These are phyloP conservation scores for Penicillium pancosmium DNA, from an alignment of 495 filamentous ascomycete genomes.

Conservation along the genomic window DNA sequence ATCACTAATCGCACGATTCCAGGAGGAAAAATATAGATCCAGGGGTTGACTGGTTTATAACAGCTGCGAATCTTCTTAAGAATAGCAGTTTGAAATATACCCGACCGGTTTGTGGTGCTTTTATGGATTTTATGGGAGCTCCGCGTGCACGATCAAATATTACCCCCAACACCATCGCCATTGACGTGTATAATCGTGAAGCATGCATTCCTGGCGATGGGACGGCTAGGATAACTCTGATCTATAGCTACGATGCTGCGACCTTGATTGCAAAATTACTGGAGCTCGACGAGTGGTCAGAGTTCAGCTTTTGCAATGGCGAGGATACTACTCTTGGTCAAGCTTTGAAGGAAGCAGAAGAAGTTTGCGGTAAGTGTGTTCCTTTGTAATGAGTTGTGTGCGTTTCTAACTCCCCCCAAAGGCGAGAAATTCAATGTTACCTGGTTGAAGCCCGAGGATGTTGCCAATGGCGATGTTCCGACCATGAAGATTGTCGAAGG, in stretches of 20 bases:
- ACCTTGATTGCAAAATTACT: constrained; percentile 12
- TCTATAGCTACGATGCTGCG: constrained; percentile 15
- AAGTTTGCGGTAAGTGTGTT: constrained; percentile 7
- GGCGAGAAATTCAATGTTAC: constrained; percentile 12
- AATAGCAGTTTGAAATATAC: constrained; percentile 11
- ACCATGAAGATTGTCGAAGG: constrained; percentile 5
- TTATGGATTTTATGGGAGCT: constrained; percentile 15
- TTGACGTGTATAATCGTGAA: constrained; percentile 11
- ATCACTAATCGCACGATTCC: neutral
- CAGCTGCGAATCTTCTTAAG: constrained; percentile 10
- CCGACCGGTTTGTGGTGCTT: constrained; percentile 13
- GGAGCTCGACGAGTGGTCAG: constrained; percentile 15
- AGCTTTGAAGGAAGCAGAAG: constrained; percentile 9
- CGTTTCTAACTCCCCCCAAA: constrained; percentile 1
- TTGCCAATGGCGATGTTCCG: constrained; percentile 9
- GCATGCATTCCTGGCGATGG: constrained; percentile 15
- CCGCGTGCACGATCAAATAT: constrained; percentile 9
- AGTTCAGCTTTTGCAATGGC: constrained; percentile 14
- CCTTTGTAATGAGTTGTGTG: neutral
- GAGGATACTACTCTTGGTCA: constrained; percentile 13
- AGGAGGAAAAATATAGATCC: constrained; percentile 12
- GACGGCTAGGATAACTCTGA: constrained; percentile 8
- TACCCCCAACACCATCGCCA: constrained; percentile 7
- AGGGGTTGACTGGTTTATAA: constrained; percentile 13
- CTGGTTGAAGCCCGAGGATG: constrained; percentile 9